Evolutionary conservation across 768 basidiomycete genomes (phyloP).

Genomic region (Lyophyllum decastes): DNA sequence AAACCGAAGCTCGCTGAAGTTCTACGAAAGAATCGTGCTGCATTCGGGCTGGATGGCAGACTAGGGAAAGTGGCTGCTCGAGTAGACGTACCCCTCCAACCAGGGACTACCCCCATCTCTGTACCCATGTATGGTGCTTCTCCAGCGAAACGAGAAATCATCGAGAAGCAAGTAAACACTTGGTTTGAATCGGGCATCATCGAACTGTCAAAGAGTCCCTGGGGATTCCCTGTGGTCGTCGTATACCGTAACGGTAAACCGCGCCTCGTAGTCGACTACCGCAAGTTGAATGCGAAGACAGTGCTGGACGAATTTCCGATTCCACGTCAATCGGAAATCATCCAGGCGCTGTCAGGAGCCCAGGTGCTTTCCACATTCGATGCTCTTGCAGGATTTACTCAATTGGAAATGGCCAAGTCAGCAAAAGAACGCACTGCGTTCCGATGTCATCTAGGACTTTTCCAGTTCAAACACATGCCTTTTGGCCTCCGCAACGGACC

Average conservation of each 20-base stretch:
- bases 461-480: slow-evolving; percentile 42
- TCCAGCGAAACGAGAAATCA: slow-evolving; percentile 28
- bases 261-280: slow-evolving; percentile 34
- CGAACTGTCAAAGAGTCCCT: slow-evolving; percentile 40
- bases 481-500: slow-evolving; percentile 40
- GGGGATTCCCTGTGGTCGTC: slow-evolving; percentile 32
- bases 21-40: not conserved
- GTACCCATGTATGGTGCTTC: slow-evolving; percentile 25
- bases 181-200: slow-evolving; percentile 39
- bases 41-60: not conserved
- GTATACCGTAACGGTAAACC: slow-evolving; percentile 39
- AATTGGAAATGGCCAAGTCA: slow-evolving; percentile 29
- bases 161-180: slow-evolving; percentile 27
- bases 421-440: slow-evolving; percentile 38
- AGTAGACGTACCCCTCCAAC: slow-evolving; percentile 25
- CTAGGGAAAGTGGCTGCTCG: slow-evolving; percentile 16
- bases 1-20: slow-evolving; percentile 15
- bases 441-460: slow-evolving; percentile 37
- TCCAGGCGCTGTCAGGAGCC: slow-evolving; percentile 29
- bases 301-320: slow-evolving; percentile 26
- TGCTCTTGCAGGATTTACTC: slow-evolving; percentile 40
- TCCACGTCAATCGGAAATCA: slow-evolving; percentile 24
- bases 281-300: slow-evolving; percentile 21
- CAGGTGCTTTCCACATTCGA: slow-evolving; percentile 35
- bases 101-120: slow-evolving; percentile 26